Evolutionary conservation across 768 basidiomycete species (phyloP).

Genomic region (Boletus rex-veris): DNA sequence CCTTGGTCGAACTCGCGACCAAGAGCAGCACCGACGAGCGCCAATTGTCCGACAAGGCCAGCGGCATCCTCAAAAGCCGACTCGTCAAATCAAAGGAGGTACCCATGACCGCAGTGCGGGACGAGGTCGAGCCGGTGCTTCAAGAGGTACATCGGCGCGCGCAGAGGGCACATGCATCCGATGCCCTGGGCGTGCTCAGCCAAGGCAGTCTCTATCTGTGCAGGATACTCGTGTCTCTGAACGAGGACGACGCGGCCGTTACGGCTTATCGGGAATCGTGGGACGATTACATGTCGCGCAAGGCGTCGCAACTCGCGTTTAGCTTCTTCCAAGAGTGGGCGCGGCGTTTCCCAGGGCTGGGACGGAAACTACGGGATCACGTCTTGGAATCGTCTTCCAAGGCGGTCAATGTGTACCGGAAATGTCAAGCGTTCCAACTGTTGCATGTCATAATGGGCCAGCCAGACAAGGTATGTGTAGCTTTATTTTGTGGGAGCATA

Average conservation of each 20-base stretch:
- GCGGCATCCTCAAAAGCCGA: conserved; percentile 70
- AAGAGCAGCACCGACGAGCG: conserved; percentile 70
- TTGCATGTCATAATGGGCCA: conserved; percentile 61
- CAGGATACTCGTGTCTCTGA: conserved; percentile 43
- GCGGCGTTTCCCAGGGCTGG: conserved; percentile 57
- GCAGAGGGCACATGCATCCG: conserved; percentile 57
- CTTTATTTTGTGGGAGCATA: neutral
- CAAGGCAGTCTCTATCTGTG: conserved; percentile 69
- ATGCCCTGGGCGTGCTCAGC: conserved; percentile 61
- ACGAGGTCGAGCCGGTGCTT: conserved; percentile 45
- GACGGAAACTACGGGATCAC: conserved; percentile 61
- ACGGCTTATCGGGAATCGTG: conserved; percentile 64
- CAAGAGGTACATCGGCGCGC: conserved; percentile 70
- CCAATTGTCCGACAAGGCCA: conserved; percentile 87
- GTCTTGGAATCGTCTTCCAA: conserved; percentile 54
- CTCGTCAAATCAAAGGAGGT: conserved; percentile 72
- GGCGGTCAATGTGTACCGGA: conserved; percentile 75
- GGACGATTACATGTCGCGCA: conserved; percentile 73
- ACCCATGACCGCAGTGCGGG: conserved; percentile 35
- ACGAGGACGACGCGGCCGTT: conserved; percentile 41
- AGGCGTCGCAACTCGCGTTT: conserved; percentile 70
- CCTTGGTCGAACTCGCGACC: conserved; percentile 73
- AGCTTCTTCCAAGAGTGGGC: conserved; percentile 79
- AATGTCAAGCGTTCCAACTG: conserved; percentile 70
- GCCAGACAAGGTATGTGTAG: conserved; percentile 20